These are phyloP conservation scores for Macrophomina tecta DNA, from an alignment of 2,329 filamentous ascomycete species.

Conservation along the genomic window DNA sequence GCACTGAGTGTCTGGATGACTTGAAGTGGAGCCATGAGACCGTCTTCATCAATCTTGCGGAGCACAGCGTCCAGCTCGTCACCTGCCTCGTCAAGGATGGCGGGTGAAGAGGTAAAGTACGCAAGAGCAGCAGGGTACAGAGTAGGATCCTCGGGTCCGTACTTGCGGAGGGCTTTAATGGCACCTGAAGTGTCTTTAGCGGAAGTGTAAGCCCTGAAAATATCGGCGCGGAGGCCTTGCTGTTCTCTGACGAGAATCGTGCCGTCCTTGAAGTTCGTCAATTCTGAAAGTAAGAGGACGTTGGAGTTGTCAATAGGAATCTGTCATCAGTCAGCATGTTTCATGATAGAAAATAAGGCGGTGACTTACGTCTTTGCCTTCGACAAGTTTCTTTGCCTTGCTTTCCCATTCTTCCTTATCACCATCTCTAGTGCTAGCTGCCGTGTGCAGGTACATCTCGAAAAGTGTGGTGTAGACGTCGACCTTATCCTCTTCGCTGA, in stretches of 20 bases:
- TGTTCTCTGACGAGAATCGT: slow-evolving; percentile 93
- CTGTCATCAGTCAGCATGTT: slow-evolving; percentile 38
- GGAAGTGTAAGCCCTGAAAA: slow-evolving; percentile 93
- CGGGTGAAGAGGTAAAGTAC: slow-evolving; percentile 87
- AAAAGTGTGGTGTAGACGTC: slow-evolving; percentile 96
- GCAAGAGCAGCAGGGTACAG: slow-evolving; percentile 90
- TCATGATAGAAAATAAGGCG: slow-evolving; percentile 10
- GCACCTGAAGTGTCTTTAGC: slow-evolving; percentile 90
- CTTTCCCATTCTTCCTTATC: slow-evolving; percentile 83
- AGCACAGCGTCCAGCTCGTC: slow-evolving; percentile 82
- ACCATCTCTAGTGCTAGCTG: slow-evolving; percentile 72
- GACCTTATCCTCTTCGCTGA: slow-evolving; percentile 76
- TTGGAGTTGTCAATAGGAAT: slow-evolving; percentile 91
- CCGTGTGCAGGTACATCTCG: slow-evolving; percentile 96
- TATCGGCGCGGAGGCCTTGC: slow-evolving; percentile 88
- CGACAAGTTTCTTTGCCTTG: slow-evolving; percentile 88
- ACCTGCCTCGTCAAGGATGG: slow-evolving; percentile 83
- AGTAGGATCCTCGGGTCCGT: slow-evolving; percentile 87
- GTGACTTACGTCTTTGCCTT: slow-evolving; percentile 68
- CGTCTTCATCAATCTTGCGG: slow-evolving; percentile 84
- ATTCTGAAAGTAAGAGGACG: slow-evolving; percentile 87
- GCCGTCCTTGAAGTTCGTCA: slow-evolving; percentile 88
- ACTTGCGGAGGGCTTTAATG: slow-evolving; percentile 87
- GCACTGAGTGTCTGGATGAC: slow-evolving; percentile 89
- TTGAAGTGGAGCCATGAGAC: slow-evolving; percentile 92